Conservation (phyloP, 345 rosid genomes). For the Salix udensis region DNA sequence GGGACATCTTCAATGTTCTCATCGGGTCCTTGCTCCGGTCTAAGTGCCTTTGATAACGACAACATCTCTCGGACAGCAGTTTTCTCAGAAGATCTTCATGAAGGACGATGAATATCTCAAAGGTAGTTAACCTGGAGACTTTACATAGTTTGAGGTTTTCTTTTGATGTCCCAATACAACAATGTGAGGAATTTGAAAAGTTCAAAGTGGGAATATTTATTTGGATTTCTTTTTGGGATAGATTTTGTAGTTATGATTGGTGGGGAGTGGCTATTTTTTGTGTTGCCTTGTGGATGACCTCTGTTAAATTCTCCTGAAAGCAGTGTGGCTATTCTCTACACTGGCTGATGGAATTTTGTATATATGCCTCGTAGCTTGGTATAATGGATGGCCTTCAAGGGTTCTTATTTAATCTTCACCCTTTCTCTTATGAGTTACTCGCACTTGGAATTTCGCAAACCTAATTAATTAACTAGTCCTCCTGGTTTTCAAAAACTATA, state of each 20-base stretch:
- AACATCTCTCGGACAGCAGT: slow-evolving; percentile 70
- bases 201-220: neutral
- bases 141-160: neutral
- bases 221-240: slow-evolving; percentile 18
- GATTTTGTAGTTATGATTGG: slow-evolving; percentile 20
- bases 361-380: slow-evolving; percentile 25
- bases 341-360: slow-evolving; percentile 36
- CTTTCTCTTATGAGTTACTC: no score
- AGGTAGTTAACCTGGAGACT: slow-evolving; percentile 12
- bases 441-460: no score
- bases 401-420: neutral
- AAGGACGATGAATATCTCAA: slow-evolving; percentile 59
- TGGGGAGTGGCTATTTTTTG: slow-evolving; percentile 18
- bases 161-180: slow-evolving; percentile 11
- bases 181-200: slow-evolving; percentile 8
- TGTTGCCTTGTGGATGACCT: slow-evolving; percentile 14
- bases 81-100: slow-evolving; percentile 95
- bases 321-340: slow-evolving; percentile 15
- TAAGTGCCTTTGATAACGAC: slow-evolving; percentile 72
- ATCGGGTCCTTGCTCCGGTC: slow-evolving; percentile 89
- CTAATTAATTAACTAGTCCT: no score
- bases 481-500: no score
- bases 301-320: slow-evolving; percentile 23
- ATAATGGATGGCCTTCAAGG: slow-evolving; percentile 13
- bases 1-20: slow-evolving; percentile 95